Evolutionary conservation across 2,329 filamentous ascomycete species (phyloP).

Genomic region (Ceratocystiopsis sp.): DNA sequence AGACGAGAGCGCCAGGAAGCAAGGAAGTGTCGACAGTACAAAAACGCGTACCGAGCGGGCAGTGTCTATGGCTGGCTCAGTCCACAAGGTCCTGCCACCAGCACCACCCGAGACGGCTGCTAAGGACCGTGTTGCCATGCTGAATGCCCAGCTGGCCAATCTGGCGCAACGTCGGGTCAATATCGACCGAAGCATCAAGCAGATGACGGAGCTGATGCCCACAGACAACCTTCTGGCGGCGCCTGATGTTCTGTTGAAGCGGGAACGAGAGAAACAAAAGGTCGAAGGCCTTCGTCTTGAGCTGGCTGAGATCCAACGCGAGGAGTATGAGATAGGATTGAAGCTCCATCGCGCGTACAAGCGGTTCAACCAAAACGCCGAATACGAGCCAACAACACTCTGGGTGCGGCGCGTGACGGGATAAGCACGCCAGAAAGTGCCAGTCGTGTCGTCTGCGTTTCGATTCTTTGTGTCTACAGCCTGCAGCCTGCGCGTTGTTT

Average conservation of each 20-base stretch:
- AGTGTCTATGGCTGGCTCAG: slow-evolving; percentile 18
- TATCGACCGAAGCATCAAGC: slow-evolving; percentile 53
- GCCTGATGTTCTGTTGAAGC: slow-evolving; percentile 40
- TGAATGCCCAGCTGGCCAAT: slow-evolving; percentile 48
- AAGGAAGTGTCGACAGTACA: too few relatives aligned
- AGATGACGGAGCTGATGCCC: slow-evolving; percentile 65
- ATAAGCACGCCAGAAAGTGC: not conserved
- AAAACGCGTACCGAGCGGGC: too few relatives aligned
- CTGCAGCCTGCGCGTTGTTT: not conserved
- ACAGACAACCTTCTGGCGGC: slow-evolving; percentile 51
- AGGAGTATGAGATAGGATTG: slow-evolving; percentile 65
- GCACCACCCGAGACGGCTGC: slow-evolving; percentile 41
- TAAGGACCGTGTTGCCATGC: slow-evolving; percentile 45
- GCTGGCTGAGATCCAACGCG: slow-evolving; percentile 53
- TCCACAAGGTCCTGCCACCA: slow-evolving; percentile 42
- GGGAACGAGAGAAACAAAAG: slow-evolving; percentile 43
- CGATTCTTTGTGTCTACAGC: not conserved
- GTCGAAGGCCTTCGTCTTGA: slow-evolving; percentile 49
- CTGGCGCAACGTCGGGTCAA: slow-evolving; percentile 53
- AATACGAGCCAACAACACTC: slow-evolving; percentile 48
- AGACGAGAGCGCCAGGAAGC: slow-evolving; percentile 3
- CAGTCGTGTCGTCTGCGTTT: not conserved
- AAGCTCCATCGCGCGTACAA: slow-evolving; percentile 61
- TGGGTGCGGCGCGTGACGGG: slow-evolving; percentile 67
- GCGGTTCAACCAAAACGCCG: slow-evolving; percentile 49